Percentiles rank a stretch among this genome's conserved stretches.
Evolutionary conservation across 2,329 filamentous ascomycete species (phyloP).

Genomic region (Hirsutella rhossiliensis): DNA sequence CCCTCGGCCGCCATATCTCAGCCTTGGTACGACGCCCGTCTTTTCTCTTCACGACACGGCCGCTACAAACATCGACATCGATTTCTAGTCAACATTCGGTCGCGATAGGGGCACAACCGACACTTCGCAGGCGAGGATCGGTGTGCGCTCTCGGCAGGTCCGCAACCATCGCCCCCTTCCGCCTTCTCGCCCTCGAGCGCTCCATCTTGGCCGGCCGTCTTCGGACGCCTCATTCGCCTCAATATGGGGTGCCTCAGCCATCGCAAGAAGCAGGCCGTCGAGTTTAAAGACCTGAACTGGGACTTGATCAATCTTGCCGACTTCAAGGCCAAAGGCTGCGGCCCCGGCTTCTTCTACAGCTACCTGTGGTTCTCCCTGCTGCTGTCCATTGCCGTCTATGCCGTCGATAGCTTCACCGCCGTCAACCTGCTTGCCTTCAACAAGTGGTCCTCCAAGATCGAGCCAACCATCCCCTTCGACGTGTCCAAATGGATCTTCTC

Average conservation of each 20-base stretch:
- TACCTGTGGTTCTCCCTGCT: constrained; percentile 74
- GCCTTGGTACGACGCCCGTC: no score
- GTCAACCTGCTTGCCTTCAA: constrained; percentile 84
- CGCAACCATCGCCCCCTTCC: constrained; percentile 9
- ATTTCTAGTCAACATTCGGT: not conserved
- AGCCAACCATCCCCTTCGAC: constrained; percentile 63
- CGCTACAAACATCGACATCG: not conserved
- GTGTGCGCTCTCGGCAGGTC: constrained; percentile 31
- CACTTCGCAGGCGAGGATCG: constrained; percentile 38
- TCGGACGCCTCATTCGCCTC: constrained; percentile 2
- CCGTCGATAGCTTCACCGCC: constrained; percentile 84
- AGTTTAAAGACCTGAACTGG: constrained; percentile 83
- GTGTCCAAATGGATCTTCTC: constrained; percentile 94
- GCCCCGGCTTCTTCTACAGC: constrained; percentile 66
- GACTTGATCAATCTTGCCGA: constrained; percentile 70
- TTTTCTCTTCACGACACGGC: no score
- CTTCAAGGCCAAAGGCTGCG: constrained; percentile 74
- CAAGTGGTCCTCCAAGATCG: constrained; percentile 74
- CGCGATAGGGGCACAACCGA: constrained; percentile 22
- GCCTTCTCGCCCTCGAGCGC: constrained; percentile 4
- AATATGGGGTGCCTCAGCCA: constrained; percentile 57
- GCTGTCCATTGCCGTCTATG: constrained; percentile 74
- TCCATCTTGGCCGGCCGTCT: not conserved
- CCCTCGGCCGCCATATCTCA: no score
- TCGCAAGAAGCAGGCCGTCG: constrained; percentile 46